Conservation (phyloP, 108 stramenopile species). For the Cyclotella cryptica region DNA sequence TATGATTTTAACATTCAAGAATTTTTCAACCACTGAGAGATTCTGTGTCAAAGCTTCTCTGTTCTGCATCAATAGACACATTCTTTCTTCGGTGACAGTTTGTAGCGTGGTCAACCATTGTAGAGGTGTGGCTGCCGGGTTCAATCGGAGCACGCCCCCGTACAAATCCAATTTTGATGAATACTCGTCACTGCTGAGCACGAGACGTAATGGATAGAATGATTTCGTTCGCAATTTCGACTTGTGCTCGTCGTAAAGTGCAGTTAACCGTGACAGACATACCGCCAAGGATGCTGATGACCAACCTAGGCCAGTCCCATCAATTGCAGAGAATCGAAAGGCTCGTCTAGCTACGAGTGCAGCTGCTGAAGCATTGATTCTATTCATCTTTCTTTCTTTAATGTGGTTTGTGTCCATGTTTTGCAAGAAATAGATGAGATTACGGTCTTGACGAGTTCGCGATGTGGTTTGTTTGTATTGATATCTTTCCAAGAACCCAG, state of each 20-base stretch:
- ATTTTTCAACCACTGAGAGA: constrained; percentile 49
- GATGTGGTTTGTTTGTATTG: constrained; percentile 51
- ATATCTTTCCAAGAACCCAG: constrained; percentile 34
- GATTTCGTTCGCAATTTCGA: constrained; percentile 61
- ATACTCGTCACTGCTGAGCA: constrained; percentile 64
- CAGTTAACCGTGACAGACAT: constrained; percentile 56
- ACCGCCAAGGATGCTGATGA: constrained; percentile 68
- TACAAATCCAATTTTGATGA: constrained; percentile 59
- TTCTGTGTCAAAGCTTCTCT: constrained; percentile 42
- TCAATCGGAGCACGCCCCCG: constrained; percentile 66
- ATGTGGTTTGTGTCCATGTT: constrained; percentile 52
- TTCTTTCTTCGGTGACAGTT: constrained; percentile 53
- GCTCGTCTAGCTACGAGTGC: constrained; percentile 70
- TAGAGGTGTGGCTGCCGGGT: constrained; percentile 72
- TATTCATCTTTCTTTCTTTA: constrained; percentile 55
- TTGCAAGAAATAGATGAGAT: constrained; percentile 62
- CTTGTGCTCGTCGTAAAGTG: constrained; percentile 70
- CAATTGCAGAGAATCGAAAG: constrained; percentile 77
- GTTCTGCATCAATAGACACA: constrained; percentile 54
- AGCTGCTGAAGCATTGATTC: constrained; percentile 76
- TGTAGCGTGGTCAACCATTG: constrained; percentile 73
- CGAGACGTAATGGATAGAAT: constrained; percentile 86
- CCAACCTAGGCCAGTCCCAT: constrained; percentile 81
- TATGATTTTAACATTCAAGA: constrained; percentile 46
- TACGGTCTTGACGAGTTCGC: constrained; percentile 36